Evolutionary conservation across 2,329 filamentous ascomycete genomes (phyloP).

Genomic region (Hirsutella minnesotensis): DNA sequence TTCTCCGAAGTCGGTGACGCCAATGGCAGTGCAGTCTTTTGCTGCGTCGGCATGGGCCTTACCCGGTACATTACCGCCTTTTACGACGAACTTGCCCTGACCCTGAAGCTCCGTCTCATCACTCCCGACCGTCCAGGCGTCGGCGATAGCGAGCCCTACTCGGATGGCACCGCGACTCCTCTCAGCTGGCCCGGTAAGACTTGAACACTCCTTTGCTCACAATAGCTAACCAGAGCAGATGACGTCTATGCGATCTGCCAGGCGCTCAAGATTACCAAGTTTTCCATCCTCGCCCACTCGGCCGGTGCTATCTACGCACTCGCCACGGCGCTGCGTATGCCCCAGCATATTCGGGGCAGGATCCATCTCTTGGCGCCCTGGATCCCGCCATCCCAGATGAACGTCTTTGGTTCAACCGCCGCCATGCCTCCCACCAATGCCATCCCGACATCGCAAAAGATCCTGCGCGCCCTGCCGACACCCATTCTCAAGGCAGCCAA

Average conservation of each 20-base stretch:
- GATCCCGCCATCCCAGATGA: slow-evolving; percentile 94
- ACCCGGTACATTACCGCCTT: slow-evolving; percentile 94
- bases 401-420: slow-evolving; percentile 61
- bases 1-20: slow-evolving; percentile 96
- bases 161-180: slow-evolving; percentile 72
- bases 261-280: slow-evolving; percentile 82
- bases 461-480: slow-evolving; percentile 79
- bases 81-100: slow-evolving; percentile 88
- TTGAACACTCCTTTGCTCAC: background rate
- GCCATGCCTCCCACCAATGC: slow-evolving; percentile 70
- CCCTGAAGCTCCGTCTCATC: slow-evolving; percentile 78
- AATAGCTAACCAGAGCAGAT: slow-evolving; percentile 22
- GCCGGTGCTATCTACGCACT: slow-evolving; percentile 97
- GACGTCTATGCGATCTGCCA: slow-evolving; percentile 94
- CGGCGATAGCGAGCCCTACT: slow-evolving; percentile 78
- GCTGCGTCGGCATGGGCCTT: slow-evolving; percentile 94
- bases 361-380: slow-evolving; percentile 92
- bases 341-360: slow-evolving; percentile 85
- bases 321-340: slow-evolving; percentile 88
- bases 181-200: slow-evolving; percentile 82
- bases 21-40: slow-evolving; percentile 83
- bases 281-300: slow-evolving; percentile 91
- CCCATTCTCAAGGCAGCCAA: slow-evolving; percentile 90
- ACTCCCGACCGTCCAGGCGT: slow-evolving; percentile 91
- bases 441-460: slow-evolving; percentile 82